phyloP scores from a whole-genome alignment of 805 yeast species.

The Jamesozyma hellenica region DNA sequence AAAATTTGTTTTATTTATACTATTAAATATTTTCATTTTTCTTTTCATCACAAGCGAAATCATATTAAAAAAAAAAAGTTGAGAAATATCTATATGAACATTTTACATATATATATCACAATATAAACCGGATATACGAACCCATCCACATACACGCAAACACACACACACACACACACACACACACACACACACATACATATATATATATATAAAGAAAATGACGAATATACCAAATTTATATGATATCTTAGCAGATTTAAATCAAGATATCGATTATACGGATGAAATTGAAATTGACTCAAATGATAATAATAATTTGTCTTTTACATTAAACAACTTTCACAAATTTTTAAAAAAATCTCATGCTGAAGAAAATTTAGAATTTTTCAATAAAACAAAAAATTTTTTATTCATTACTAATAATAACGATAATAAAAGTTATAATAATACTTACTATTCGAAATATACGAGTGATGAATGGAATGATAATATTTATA shows the following conservation, averaged over 20 bases:
- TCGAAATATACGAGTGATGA: not conserved
- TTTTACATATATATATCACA: too few relatives aligned
- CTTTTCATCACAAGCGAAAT: too few relatives aligned
- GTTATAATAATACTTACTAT: too few relatives aligned
- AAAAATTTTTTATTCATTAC: conserved; percentile 6
- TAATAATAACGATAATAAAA: not conserved
- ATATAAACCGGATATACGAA: too few relatives aligned
- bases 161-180: not conserved
- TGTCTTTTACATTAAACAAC: conserved; percentile 11
- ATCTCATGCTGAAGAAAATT: conserved; percentile 28
- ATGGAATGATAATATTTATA: conserved; percentile 21
- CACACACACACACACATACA: not conserved
- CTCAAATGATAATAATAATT: not conserved
- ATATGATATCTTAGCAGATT: conserved; percentile 2
- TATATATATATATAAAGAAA: not conserved
- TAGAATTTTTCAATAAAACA: conserved; percentile 18
- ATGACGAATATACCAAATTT: conserved; percentile 1
- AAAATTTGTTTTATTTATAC: too few relatives aligned
- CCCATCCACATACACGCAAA: too few relatives aligned
- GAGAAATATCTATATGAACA: too few relatives aligned
- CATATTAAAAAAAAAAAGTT: too few relatives aligned
- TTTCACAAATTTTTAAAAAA: conserved; percentile 18
- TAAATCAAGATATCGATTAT: not conserved
- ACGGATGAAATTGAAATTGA: not conserved
- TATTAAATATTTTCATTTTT: too few relatives aligned